Base-by-base conservation (phyloP, 192 early-diverging fungal species). In the Podila epigama region DNA sequence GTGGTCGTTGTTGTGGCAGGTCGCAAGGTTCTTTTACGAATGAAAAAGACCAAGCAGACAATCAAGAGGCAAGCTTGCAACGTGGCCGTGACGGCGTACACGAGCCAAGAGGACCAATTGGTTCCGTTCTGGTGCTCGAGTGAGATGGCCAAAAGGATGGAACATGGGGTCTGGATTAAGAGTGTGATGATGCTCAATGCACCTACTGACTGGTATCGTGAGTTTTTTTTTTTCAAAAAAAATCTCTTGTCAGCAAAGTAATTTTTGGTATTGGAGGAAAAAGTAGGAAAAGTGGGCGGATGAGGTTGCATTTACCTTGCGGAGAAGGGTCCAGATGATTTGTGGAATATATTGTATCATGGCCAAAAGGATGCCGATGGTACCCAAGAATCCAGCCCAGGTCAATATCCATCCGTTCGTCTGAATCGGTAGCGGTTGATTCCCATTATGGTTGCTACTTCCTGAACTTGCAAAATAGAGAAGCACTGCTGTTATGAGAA, bases 81-180 rank as follows among this genome's bases (percentile, higher is more conserved):
- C 13, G 86, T 80, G 11, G 93, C 94, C 2, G 92, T 86, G 15
- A 93, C 85, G 41, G 94, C 82, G 34, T 92, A 94, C 0, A 92
- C 90, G 28, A 94, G 86, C 94, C 94, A 98, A 28, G 93, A 92
- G 1, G 96, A 94, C 92, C 91, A 94, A 81, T 95, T 95, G 41
- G 92, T 88, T 22, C 92, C 92, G 4, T 92, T 90, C 41, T 90
- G 85, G 29, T 90, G 81, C 13, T 87, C 84, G 29, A 98, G 82
- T 0, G 93, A 93, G 68, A 93, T 91, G 1, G 90, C 92, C 83
- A 98, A 91, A 22, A 94, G 60, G 35, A 90, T 67, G 2, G 71
- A 48, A 7, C 51, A 90, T 11, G 93, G 93, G 28, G 89, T 88
- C 80, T 96, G 94, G 75, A 98, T 91, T 58, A 93, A 61, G 90